Conservation (phyloP, 2,329 filamentous ascomycete species). For the Geosmithia morbida region DNA sequence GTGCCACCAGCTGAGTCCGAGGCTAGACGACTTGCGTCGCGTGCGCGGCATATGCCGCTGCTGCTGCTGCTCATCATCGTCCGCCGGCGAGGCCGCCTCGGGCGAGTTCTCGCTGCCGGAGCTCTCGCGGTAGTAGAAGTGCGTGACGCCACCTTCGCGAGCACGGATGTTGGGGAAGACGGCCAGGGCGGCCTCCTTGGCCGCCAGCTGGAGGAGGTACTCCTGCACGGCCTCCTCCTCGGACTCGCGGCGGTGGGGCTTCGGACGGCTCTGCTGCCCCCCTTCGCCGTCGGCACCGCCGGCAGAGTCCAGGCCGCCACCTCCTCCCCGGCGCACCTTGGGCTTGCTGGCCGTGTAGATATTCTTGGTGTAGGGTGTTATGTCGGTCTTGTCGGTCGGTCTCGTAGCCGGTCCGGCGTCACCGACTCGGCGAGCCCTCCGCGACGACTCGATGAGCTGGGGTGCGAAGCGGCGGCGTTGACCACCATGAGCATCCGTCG, state of each 20-base stretch:
- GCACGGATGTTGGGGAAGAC: conserved; percentile 63
- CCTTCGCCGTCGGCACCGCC: conserved; percentile 15
- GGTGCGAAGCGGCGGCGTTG: conserved; percentile 51
- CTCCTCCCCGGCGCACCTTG: conserved; percentile 16
- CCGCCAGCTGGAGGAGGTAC: conserved; percentile 67
- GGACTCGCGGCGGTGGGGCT: conserved; percentile 43
- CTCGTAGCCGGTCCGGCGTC: conserved; percentile 48
- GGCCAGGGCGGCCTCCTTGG: conserved; percentile 61
- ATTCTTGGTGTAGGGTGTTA: conserved; percentile 48
- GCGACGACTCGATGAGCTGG: conserved; percentile 68
- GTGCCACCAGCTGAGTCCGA: conserved; percentile 58
- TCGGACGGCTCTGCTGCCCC: conserved; percentile 10
- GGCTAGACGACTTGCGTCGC: conserved; percentile 46
- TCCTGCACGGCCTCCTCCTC: conserved; percentile 64
- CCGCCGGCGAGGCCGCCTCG: conserved; percentile 8
- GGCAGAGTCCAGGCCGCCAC: conserved; percentile 9
- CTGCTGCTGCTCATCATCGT: conserved; percentile 6
- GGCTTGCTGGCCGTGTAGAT: conserved; percentile 35
- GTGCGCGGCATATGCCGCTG: conserved; percentile 12
- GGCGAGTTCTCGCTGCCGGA: conserved; percentile 39
- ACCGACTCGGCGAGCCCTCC: conserved; percentile 52
- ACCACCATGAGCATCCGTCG: no score
- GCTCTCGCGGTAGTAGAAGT: conserved; percentile 51
- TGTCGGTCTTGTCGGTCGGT: conserved; percentile 58
- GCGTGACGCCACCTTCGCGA: conserved; percentile 54